Evolutionary conservation across 345 rosid species (phyloP), one percentile per base, ranked within the genome.

Genomic region (Eucalyptus globulus): DNA sequence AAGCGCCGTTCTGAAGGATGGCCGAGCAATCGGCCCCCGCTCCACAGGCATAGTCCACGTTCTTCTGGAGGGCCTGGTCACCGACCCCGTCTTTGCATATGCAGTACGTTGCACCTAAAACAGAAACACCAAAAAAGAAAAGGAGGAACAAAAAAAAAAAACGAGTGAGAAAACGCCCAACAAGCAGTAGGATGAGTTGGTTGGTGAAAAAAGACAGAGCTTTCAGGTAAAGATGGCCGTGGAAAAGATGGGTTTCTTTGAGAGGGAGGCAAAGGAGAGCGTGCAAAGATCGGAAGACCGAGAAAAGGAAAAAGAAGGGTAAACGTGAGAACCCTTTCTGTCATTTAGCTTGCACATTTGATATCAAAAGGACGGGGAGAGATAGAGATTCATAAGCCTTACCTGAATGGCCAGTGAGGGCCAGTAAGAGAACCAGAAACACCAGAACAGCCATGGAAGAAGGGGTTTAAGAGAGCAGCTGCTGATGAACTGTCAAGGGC

Each of bases 1-100:
- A 98, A 49, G 90, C 91, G 51, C 99, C 99, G 81, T 44, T 93
- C 91, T 94, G 95, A 43, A 91, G 90, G 91, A 95, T 96, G 50
- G 90, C 88, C 5, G 92, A 31, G 89, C 97, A 96, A 34, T 96
- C 98, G 56, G 96, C 97, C 53, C 97, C 97, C 86, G 94, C 92
- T 91, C 98, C 99, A 89, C 99, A 96, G 7, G 99, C 99, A 89
- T 95, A 97, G 90, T 97, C 99, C 43, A 97, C 34, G 44, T 90
- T 67, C 90, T 94, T 97, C 91, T 97, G 99, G 4, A 96, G 94
- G 5, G 69, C 92, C 40, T 51, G 12, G 2, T 96, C 97, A 89
- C 88, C 49, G 58, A 93, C 26, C 43, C 94, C 98, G 87, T 96
- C 97, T 91, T 94, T 97, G 67, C 99, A 97, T 47, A 96, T 14